Percentiles rank a stretch among this genome's conserved stretches.
These are phyloP conservation scores for Diaporthe capsici DNA, from an alignment of 2,329 filamentous ascomycete species.

Conservation along the genomic window DNA sequence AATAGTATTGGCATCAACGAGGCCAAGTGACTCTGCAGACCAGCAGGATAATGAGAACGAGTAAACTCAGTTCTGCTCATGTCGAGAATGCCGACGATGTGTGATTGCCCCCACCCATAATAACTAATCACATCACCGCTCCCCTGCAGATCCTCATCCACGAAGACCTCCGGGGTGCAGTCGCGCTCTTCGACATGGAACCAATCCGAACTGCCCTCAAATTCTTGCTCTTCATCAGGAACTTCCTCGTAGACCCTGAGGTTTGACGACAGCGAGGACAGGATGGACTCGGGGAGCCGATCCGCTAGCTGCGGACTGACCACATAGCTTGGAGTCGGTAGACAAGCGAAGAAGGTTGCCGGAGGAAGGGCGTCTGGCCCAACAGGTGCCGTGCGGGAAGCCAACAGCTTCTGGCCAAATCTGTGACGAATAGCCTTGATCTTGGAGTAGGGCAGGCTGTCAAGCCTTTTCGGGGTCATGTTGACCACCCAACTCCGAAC, in stretches of 20 bases:
- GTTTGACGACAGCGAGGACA: neutral
- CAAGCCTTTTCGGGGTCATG: too few relatives aligned
- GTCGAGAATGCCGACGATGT: neutral
- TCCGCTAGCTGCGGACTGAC: neutral
- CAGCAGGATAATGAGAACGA: too few relatives aligned
- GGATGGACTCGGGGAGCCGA: neutral
- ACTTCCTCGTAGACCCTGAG: neutral
- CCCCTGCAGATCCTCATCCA: neutral
- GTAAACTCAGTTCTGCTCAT: neutral
- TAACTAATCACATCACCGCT: neutral
- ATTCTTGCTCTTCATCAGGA: too few relatives aligned
- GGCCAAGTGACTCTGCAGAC: neutral
- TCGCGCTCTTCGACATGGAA: neutral
- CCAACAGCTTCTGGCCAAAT: neutral
- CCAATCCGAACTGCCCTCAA: too few relatives aligned
- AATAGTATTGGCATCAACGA: neutral
- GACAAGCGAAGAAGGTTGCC: neutral
- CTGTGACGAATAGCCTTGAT: neutral
- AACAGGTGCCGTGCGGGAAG: neutral
- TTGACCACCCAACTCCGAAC: neutral
- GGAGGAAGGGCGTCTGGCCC: neutral
- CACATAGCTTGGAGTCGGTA: neutral
- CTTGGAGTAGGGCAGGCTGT: neutral
- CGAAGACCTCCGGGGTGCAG: neutral
- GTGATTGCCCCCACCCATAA: neutral